phyloP scores from a whole-genome alignment of 331 rosid species.

The Arachis monticola region DNA sequence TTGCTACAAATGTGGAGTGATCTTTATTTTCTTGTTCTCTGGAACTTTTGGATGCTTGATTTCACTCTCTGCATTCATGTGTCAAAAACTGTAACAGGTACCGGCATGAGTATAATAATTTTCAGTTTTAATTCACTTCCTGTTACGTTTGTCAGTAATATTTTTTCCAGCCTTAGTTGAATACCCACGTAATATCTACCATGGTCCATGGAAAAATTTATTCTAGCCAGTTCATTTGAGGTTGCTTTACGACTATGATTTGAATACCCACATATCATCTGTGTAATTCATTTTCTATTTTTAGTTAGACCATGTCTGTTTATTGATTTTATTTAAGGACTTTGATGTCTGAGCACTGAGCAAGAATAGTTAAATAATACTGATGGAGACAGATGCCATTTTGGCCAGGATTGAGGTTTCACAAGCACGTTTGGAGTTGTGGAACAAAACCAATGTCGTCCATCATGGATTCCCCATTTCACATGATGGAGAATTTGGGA shows the following conservation, averaged over 20 bases:
- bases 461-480: constrained; percentile 94
- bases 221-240: neutral
- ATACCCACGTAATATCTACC: neutral
- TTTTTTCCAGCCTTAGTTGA: neutral
- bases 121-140: constrained; percentile 90
- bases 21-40: constrained; percentile 9
- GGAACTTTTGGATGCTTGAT: constrained; percentile 31
- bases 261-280: neutral
- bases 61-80: constrained; percentile 30
- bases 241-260: constrained; percentile 11
- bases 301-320: neutral
- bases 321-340: neutral
- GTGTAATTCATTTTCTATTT: too few species aligned
- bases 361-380: constrained; percentile 45
- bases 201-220: neutral
- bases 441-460: constrained; percentile 89
- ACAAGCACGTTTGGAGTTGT: constrained; percentile 90
- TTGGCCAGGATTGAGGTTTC: constrained; percentile 94
- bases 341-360: constrained; percentile 20
- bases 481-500: constrained; percentile 97
- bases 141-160: constrained; percentile 71
- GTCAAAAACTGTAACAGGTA: constrained; percentile 65
- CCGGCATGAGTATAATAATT: constrained; percentile 93
- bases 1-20: neutral
- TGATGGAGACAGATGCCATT: constrained; percentile 97